Evolutionary conservation across 164 flowering plant genomes (phyloP), one percentile per base, ranked within the genome.

Genomic region (Kalanchoe fedtschenkoi): DNA sequence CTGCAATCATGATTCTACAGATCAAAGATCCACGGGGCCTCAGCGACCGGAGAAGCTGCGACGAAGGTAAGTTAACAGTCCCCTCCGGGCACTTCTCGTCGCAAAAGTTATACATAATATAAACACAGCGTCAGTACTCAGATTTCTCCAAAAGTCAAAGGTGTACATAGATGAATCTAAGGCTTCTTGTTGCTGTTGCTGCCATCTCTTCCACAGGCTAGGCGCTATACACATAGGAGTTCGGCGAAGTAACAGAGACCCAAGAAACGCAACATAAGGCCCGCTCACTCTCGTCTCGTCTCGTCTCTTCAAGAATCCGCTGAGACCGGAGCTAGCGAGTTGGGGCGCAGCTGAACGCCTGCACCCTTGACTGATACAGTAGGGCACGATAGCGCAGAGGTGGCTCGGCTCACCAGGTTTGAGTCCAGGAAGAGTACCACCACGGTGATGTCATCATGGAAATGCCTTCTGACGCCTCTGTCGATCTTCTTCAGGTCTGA

Each of bases 361-460:
- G 32, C 56, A 26, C 56, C 32, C 30, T 51, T 51, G 21, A 51
- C 32, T 26, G 56, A 51, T 3, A 51, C 16, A 10, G 56, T 51
- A 24, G 56, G 56, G 26, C 11, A 51, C 4, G 56, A 51, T 30
- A 24, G 16, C 26, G 56, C 16, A 24, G 56, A 51, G 30, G 32
- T 51, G 15, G 56, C 56, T 24, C 56, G 24, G 56, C 56, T 51
- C 56, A 51, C 32, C 10, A 51, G 56, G 56, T 51, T 51, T 51
- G 56, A 13, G 32, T 51, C 56, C 10, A 51, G 28, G 56, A 51
- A 51, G 3, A 51, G 56, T 26, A 51, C 56, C 13, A 51, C 4
- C 30, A 51, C 56, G 13, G 32, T 51, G 32, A 51, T 51, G 28
- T 51, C 56, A 51, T 51, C 56, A 7, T 51, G 56, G 56, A 51